Conservation (phyloP, 2,329 filamentous ascomycete genomes). For the Botrytis medusae region DNA sequence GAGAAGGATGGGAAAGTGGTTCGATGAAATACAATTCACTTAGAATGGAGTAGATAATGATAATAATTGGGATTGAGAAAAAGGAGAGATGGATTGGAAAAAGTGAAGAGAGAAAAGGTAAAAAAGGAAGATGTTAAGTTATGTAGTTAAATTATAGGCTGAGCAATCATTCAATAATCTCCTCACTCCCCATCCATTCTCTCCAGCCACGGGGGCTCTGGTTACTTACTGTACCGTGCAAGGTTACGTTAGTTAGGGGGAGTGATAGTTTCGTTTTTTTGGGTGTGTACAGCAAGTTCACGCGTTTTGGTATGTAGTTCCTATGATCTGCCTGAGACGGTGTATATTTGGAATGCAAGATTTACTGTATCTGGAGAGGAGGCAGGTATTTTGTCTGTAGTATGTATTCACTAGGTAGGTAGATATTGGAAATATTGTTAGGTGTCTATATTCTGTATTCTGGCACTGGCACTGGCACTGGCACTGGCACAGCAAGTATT, state of each 20-base stretch:
- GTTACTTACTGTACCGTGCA: constrained; percentile 3
- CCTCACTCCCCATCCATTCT: constrained; percentile 25
- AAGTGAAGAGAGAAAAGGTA: not conserved
- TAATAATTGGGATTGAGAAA: not conserved
- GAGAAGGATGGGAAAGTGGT: not conserved
- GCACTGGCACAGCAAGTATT: too few species aligned
- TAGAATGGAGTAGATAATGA: not conserved
- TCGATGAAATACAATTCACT: not conserved
- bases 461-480: not conserved
- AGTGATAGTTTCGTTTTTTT: not conserved
- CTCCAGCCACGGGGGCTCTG: constrained; percentile 27
- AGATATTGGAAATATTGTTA: not conserved
- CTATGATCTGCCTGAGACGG: not conserved
- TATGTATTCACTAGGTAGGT: not conserved
- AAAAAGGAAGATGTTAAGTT: constrained; percentile 23
- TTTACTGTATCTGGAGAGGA: not conserved
- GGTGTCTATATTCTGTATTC: not conserved
- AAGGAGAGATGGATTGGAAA: constrained; percentile 10
- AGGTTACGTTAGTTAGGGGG: not conserved
- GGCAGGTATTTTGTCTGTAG: not conserved
- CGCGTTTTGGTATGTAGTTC: not conserved
- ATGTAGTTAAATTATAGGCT: constrained; percentile 33
- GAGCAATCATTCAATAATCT: constrained; percentile 26
- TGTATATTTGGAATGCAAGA: not conserved
- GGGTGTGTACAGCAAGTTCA: not conserved